Percentiles rank a stretch among this genome's conserved stretches.
Conservation (phyloP, 129 eudicot species). For the Scalesia atractyloides region DNA sequence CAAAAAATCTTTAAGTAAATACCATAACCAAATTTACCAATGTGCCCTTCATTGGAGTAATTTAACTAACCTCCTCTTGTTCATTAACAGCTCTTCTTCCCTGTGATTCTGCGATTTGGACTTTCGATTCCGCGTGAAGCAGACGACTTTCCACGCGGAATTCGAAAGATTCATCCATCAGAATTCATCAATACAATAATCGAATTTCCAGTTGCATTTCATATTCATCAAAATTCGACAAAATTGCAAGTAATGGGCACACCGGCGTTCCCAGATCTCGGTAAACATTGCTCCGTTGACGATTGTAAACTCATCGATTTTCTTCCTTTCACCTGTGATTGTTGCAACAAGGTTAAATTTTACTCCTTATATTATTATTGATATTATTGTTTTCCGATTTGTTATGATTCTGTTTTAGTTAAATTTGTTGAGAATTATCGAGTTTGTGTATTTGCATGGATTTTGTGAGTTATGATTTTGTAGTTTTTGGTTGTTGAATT, state of each 20-base stretch:
- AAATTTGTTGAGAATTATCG: conserved; percentile 1
- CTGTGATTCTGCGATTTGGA: conserved; percentile 26
- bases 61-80: not conserved
- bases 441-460: not conserved
- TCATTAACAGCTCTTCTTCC: conserved; percentile 11
- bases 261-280: conserved; percentile 89
- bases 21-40: not conserved
- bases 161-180: conserved; percentile 25
- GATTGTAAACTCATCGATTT: conserved; percentile 92
- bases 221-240: not conserved
- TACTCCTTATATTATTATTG: too few relatives aligned
- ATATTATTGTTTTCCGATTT: not conserved
- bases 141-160: conserved; percentile 40
- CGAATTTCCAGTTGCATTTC: not conserved
- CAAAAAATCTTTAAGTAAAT: not conserved
- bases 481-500: conserved; percentile 4
- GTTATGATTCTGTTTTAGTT: not conserved
- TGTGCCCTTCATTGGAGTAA: conserved; percentile 17
- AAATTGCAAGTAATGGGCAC: conserved; percentile 63
- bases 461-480: conserved; percentile 4
- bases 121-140: conserved; percentile 46
- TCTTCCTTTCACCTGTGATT: conserved; percentile 95
- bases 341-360: conserved; percentile 62
- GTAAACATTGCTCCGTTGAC: conserved; percentile 84
- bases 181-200: not conserved